Conservation (phyloP, 805 yeast genomes). For the Starmerella cellae region DNA sequence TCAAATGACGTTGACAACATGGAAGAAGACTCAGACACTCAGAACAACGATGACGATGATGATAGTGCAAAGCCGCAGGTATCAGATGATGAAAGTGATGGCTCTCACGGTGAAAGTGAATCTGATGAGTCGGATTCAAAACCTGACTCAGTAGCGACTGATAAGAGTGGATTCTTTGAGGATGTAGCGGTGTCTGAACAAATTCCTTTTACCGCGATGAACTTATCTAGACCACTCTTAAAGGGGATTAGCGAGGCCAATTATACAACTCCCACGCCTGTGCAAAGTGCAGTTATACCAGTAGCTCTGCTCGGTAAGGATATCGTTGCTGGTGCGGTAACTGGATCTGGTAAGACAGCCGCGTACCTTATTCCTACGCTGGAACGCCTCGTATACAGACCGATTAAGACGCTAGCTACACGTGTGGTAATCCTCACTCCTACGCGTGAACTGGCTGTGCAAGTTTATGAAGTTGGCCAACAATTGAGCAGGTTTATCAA, state of each 20-base stretch:
- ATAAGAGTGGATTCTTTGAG: conserved; percentile 27
- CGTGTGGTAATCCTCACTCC: conserved; percentile 87
- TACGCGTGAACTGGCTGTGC: conserved; percentile 95
- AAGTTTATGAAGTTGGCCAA: conserved; percentile 85
- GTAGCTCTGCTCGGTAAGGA: conserved; percentile 88
- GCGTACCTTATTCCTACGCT: conserved; percentile 94
- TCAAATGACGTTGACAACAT: no score
- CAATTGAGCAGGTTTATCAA: conserved; percentile 66
- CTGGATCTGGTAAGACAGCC: conserved; percentile 99
- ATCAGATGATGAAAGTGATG: conserved; percentile 33
- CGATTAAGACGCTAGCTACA: conserved; percentile 72
- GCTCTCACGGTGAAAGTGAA: conserved; percentile 34
- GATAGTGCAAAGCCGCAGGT: conserved; percentile 25
- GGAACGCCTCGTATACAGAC: conserved; percentile 81
- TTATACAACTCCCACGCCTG: conserved; percentile 80
- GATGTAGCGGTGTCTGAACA: conserved; percentile 33
- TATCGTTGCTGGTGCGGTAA: conserved; percentile 96
- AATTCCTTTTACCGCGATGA: conserved; percentile 58
- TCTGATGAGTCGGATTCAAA: conserved; percentile 36
- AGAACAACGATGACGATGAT: conserved; percentile 18
- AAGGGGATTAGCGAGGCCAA: conserved; percentile 73
- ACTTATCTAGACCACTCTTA: conserved; percentile 78
- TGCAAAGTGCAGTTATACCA: conserved; percentile 88
- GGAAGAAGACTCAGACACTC: neutral
- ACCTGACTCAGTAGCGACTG: conserved; percentile 28